Conservation (phyloP, 306 rosid species). For the Biancaea sappan region DNA sequence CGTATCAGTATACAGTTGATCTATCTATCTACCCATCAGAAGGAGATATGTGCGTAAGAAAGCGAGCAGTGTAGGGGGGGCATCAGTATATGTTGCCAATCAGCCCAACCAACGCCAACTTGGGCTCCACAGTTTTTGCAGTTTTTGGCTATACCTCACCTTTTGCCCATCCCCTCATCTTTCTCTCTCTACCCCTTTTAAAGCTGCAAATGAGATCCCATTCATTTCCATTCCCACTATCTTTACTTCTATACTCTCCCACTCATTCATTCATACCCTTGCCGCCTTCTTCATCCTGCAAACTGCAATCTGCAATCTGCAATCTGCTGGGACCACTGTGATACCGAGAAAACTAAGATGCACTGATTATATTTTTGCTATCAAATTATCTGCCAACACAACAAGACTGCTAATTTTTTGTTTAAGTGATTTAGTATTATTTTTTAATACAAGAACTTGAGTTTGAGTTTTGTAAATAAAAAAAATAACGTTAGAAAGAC, state of each 20-base stretch:
- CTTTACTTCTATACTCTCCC: background rate
- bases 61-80: conserved; percentile 43
- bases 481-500: no score
- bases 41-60: conserved; percentile 8
- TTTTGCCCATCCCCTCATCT: conserved; percentile 27
- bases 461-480: no score
- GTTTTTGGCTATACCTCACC: conserved; percentile 39
- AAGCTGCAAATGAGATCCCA: conserved; percentile 71
- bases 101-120: conserved; percentile 48
- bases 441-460: no score
- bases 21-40: no score
- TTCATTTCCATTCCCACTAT: background rate
- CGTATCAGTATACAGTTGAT: conserved; percentile 64
- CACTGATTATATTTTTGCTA: no score
- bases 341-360: no score
- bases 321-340: conserved; percentile 44
- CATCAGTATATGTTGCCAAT: conserved; percentile 51
- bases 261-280: conserved; percentile 27
- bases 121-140: conserved; percentile 53
- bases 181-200: conserved; percentile 23
- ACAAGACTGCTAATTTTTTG: no score
- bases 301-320: no score
- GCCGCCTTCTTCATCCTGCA: conserved; percentile 2
- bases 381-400: no score
- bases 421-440: no score